Evolutionary conservation across 2,329 filamentous ascomycete species (phyloP).

Genomic region (Fusarium paranaense): DNA sequence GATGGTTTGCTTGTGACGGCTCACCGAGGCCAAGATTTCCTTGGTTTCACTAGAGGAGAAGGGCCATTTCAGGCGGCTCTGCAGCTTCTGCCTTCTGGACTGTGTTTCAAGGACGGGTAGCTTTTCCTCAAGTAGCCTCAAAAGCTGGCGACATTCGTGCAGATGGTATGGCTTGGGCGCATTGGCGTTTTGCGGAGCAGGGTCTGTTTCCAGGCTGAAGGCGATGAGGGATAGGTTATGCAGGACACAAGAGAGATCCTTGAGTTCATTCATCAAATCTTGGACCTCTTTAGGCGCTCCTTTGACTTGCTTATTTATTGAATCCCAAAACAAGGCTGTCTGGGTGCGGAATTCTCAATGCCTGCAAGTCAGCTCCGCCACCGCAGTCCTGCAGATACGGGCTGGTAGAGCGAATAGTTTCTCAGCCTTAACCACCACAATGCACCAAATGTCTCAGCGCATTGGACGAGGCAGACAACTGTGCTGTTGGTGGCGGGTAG

Average conservation of each 20-base stretch:
- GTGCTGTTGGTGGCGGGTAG: not conserved
- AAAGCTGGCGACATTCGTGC: not conserved
- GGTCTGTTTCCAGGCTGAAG: not conserved
- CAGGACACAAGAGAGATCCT: not conserved
- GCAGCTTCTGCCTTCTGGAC: not conserved
- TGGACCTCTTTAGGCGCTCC: not conserved
- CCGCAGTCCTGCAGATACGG: not conserved
- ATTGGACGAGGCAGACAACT: not conserved
- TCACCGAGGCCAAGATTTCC: not conserved
- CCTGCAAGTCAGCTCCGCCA: not conserved
- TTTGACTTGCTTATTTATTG: not conserved
- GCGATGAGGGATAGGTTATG: not conserved
- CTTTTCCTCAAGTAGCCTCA: not conserved
- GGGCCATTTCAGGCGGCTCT: slow-evolving; percentile 10
- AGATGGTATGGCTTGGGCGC: not conserved
- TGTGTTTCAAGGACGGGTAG: not conserved
- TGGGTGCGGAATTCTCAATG: not conserved
- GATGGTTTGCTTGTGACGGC: slow-evolving; percentile 15
- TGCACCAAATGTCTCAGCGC: not conserved
- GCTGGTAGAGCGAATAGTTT: not conserved
- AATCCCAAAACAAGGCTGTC: no score
- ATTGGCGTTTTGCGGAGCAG: not conserved
- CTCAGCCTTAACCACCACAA: not conserved
- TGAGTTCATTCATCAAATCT: not conserved
- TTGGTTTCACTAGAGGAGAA: slow-evolving; percentile 7